phyloP scores from a whole-genome alignment of 108 stramenopile genomes.

The Cyclotella kingstonii region DNA sequence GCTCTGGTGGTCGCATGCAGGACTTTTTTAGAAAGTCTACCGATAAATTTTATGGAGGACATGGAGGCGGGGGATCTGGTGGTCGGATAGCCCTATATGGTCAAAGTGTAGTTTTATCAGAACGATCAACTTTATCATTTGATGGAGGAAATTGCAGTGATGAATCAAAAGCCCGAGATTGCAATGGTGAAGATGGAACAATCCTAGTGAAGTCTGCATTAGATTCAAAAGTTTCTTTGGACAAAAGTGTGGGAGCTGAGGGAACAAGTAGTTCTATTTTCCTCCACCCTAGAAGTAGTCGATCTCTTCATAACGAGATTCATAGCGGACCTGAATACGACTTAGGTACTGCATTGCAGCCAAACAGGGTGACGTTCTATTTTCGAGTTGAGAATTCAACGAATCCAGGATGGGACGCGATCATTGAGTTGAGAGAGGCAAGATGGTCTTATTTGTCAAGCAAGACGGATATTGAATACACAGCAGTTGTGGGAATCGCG shows the following conservation, averaged over 20 bases:
- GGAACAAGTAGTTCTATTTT: slow-evolving; percentile 38
- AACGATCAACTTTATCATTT: slow-evolving; percentile 14
- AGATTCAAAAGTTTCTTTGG: slow-evolving; percentile 26
- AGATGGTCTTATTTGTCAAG: slow-evolving; percentile 41
- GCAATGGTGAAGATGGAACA: slow-evolving; percentile 34
- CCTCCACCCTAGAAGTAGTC: slow-evolving; percentile 14
- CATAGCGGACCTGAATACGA: slow-evolving; percentile 43
- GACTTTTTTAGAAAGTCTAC: not conserved
- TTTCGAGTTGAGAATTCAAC: slow-evolving; percentile 20
- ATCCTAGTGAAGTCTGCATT: slow-evolving; percentile 15
- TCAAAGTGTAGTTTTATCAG: slow-evolving; percentile 39
- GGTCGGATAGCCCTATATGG: slow-evolving; percentile 75
- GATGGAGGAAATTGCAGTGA: slow-evolving; percentile 29
- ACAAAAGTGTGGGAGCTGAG: slow-evolving; percentile 32
- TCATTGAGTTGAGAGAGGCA: slow-evolving; percentile 38
- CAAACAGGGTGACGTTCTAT: slow-evolving; percentile 36
- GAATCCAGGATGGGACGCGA: slow-evolving; percentile 35
- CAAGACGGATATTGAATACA: slow-evolving; percentile 15
- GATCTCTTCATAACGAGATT: slow-evolving; percentile 14
- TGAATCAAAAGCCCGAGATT: slow-evolving; percentile 1
- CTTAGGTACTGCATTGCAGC: slow-evolving; percentile 13
- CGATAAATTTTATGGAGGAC: slow-evolving; percentile 23
- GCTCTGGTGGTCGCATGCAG: slow-evolving; percentile 57
- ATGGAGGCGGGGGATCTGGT: slow-evolving; percentile 74
- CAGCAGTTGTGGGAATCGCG: slow-evolving; percentile 56